phyloP scores from a whole-genome alignment of 768 basidiomycete species.

The Xanthoconium stramineum region DNA sequence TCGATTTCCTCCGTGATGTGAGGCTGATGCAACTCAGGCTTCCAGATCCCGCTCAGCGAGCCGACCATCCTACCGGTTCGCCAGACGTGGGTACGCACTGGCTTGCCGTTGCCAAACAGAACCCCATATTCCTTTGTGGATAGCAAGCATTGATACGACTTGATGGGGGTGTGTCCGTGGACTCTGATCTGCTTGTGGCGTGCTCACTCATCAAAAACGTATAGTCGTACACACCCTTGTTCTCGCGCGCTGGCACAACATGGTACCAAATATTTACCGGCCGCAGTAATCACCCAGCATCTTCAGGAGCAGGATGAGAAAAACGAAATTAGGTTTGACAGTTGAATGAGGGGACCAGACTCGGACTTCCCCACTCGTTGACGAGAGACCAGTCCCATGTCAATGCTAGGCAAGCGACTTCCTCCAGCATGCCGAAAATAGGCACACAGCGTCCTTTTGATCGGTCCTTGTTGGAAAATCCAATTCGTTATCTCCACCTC shows the following conservation, averaged over 20 bases:
- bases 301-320: constrained; percentile 1
- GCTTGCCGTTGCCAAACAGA: not conserved
- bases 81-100: constrained; percentile 6
- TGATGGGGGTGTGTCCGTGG: not conserved
- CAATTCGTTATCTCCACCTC: constrained; percentile 12
- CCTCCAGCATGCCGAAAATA: not conserved
- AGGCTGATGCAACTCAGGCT: not conserved
- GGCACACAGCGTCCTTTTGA: not conserved
- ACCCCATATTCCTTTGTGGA: not conserved
- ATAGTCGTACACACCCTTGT: not conserved
- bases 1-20: not conserved
- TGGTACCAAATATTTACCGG: not conserved
- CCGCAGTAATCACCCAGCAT: not conserved
- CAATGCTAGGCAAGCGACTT: no score
- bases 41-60: not conserved
- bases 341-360: not conserved
- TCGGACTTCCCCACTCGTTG: not conserved
- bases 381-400: not conserved
- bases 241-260: not conserved
- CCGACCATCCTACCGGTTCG: not conserved
- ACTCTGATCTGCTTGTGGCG: not conserved
- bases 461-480: not conserved
- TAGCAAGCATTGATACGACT: not conserved
- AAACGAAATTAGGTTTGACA: constrained; percentile 2
- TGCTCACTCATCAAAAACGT: no score